Evolutionary conservation across 306 rosid species (phyloP), one percentile per base, ranked within the genome.

Genomic region (Oemleria cerasiformis): DNA sequence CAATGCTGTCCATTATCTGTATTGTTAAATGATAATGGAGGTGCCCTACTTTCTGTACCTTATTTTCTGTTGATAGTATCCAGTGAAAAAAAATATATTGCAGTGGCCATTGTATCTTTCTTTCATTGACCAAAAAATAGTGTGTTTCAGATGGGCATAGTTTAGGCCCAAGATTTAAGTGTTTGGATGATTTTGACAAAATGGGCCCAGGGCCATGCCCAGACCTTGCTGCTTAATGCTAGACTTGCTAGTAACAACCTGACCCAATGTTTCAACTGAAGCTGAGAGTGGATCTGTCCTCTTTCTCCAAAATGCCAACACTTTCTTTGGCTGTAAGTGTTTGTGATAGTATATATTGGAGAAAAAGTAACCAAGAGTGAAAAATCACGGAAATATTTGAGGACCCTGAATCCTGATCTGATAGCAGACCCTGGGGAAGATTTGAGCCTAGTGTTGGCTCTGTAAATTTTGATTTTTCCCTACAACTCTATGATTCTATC

Each of bases 391-490:
- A 16, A 34, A 49, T 16, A 39, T 51, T 51, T 51, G 13, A 67
- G 47, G 44, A 50, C 10, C 48, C 61, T 50, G 61, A 30, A 30
- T 30, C 36, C 36, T 2, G 36, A 30, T 30, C 3, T 2, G 36
- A 50, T 41, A 65, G 42, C 17, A 25, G 62, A 12, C 40, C 64
- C 57, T 13, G 51, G 70, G 25, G 78, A 65, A 70, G 36, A 74
- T 30, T 19, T 48, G 34, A 48, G 66, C 40, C 68, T 9, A 66
- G 14, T 45, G 59, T 30, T 43, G 66, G 56, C 78, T 38, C 6
- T n/a, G 8, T 20, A 6, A 3, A 44, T 61, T 36, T 72, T 36
- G 19, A 7, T 17, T 60, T 15, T 45, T 36, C n/a, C 41, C 55
- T 62, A 23, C 55, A 14, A 12, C 41, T 40, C 8, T 63, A 40